Evolutionary conservation across 345 rosid genomes (phyloP).

Genomic region (Eucalyptus urophylla): DNA sequence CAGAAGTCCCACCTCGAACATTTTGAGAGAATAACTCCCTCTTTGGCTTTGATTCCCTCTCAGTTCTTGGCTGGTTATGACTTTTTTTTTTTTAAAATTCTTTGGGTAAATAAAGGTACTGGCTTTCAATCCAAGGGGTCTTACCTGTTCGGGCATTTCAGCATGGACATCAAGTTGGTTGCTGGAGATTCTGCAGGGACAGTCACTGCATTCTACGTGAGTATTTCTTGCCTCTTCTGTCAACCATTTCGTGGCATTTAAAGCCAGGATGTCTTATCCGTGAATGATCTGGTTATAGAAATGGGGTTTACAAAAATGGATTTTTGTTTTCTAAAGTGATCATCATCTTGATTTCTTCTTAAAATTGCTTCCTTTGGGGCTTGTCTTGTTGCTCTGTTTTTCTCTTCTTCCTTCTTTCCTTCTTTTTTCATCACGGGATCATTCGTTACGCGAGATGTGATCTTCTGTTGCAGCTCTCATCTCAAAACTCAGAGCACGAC

Average conservation of each 20-base stretch:
- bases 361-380: not conserved
- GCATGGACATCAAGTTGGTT: constrained; percentile 76
- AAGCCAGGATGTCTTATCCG: not conserved
- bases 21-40: not conserved
- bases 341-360: not conserved
- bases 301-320: not conserved
- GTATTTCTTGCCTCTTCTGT: not conserved
- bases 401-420: not conserved
- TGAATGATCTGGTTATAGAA: not conserved
- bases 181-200: constrained; percentile 83
- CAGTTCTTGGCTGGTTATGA: no score
- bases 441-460: not conserved
- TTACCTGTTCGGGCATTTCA: constrained; percentile 78
- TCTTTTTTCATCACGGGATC: not conserved
- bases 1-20: not conserved
- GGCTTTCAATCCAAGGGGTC: constrained; percentile 83
- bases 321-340: not conserved
- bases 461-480: constrained; percentile 47
- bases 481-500: constrained; percentile 74
- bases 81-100: not conserved
- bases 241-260: not conserved
- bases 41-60: not conserved
- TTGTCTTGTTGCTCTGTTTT: not conserved
- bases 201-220: constrained; percentile 78
- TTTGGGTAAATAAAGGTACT: constrained; percentile 32